Evolutionary conservation across 1,284 basidiomycete species (phyloP), one percentile per base, ranked within the genome.

Genomic region (Trichosporon sp.): DNA sequence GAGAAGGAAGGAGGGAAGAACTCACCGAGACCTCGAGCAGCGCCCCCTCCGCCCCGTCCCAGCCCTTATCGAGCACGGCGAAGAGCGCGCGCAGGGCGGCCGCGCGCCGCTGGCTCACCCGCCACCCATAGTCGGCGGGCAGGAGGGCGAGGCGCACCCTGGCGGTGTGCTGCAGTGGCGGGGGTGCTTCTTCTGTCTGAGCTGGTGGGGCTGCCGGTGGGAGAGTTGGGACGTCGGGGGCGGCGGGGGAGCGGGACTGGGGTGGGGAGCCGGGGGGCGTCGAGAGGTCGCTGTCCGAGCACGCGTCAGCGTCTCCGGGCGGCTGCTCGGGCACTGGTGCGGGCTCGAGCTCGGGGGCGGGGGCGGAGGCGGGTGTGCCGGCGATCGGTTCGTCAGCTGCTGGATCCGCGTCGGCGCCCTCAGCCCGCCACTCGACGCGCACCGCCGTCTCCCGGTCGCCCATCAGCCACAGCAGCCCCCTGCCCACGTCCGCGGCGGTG

Each of bases 21-120:
- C 68, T 21, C 56, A 70, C 69, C 1, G 69, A 31, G 2, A 60
- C 29, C 11, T 42, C 27, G 11, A 70, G 63, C 8, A 70, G 8
- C 18, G 6, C 27, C 3, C 58, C 69, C 1, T 51, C 34, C 0
- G 12, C 29, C n/a, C 21, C 60, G 13, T 70, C 47, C 66, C 64
- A 67, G 3, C 64, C 66, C 12, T 35, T 62, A 25, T 44, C 29
- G 11, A 70, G 66, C 11, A 65, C 58, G 2, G 8, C 11, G 35
- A 68, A 67, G n/a, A 70, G 58, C 12, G 21, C 25, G 13, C 29
- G 32, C 5, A 68, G 32, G 18, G 34, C 35, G 7, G 12, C 38
- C 1, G 25, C 25, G 13, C 35, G 62, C 12, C 32, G 21, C n/a
- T 29, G 35, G 25, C 62, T 64, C 7, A 38, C 29, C n/a, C 56